phyloP scores from a whole-genome alignment of 345 rosid species.

The Linum trigynum region DNA sequence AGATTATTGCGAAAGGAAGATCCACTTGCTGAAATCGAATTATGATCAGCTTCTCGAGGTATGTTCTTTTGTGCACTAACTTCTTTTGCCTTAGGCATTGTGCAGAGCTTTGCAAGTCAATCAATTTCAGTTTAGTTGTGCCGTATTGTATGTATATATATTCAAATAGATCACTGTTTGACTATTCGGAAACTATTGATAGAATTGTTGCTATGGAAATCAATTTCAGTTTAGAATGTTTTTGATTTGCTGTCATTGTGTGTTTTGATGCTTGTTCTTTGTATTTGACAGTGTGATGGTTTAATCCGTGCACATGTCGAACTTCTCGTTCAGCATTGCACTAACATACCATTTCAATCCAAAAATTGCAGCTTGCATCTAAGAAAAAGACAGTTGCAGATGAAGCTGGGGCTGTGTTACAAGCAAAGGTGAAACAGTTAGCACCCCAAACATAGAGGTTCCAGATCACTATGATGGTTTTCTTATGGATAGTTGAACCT shows the following conservation, averaged over 20 bases:
- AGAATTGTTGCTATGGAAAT: background rate
- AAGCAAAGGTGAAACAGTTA: constrained; percentile 59
- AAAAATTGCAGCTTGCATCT: constrained; percentile 59
- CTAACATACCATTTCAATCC: background rate
- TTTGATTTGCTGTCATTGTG: background rate
- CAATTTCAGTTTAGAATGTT: background rate
- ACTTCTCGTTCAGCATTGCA: background rate
- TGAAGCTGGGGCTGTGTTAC: constrained; percentile 69
- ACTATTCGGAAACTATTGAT: background rate
- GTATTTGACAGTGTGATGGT: background rate
- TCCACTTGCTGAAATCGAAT: constrained; percentile 79
- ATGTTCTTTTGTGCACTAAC: constrained; percentile 5
- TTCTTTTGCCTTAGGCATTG: background rate
- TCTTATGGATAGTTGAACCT: background rate
- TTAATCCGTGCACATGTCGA: background rate
- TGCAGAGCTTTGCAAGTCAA: background rate
- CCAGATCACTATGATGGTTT: background rate
- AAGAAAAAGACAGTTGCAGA: constrained; percentile 82
- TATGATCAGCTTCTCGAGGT: constrained; percentile 96
- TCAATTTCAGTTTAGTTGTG: too few relatives aligned
- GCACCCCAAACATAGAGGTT: constrained; percentile 13
- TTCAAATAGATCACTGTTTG: background rate
- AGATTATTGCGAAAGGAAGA: constrained; percentile 91
- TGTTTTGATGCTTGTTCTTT: background rate
- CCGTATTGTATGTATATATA: too few relatives aligned